Evolutionary conservation across 805 yeast species (phyloP), one percentile per base, ranked within the genome.

Genomic region (Nadsonia fulvescens): DNA sequence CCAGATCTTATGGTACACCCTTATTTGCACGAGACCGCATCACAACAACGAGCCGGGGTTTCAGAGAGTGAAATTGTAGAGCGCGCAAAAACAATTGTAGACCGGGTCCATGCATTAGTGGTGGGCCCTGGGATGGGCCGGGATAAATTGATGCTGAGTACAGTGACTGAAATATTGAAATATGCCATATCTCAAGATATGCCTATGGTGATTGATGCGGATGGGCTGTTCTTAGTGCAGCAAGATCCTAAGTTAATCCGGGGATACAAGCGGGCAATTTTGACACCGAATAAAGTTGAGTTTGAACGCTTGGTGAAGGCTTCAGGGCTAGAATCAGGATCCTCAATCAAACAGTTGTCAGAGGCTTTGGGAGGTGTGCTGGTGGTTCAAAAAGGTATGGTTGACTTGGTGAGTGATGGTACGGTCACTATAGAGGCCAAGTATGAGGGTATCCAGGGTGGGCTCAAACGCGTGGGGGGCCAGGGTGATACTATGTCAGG

Each of bases 1-100:
- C 96, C 98, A 0, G 82, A 86, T 43, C 53, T 86, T 25, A 89
- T 86, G 95, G 93, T 89, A 1, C 96, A 89, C 53, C 96, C 96
- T 1, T 81, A 79, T 45, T 45, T 83, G 36, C 59, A 53, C 30
- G 82, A 70, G 38, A 42, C 57, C 30, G 46, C 45, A 21, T 51
- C 53, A 7, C 18, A 15, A 14, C 34, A 23, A 8, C 37, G 14
- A 14, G 36, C 32, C n/a, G 33, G 39, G 3, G 42, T 41, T 14
- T 46, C 42, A 9, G 31, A 34, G 6, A 35, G 17, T 14, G 29
- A 37, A 12, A 56, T 76, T 8, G 35, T 75, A 42, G 68, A 70
- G 13, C 66, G 66, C 40, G 61, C 78, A n/a, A 37, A 44, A 12
- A 30, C 54, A 0, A 41, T 83, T 12, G 49, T 86, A 18, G 57